phyloP scores from a whole-genome alignment of 2,329 filamentous ascomycete species.

The Seiridium unicorne region DNA sequence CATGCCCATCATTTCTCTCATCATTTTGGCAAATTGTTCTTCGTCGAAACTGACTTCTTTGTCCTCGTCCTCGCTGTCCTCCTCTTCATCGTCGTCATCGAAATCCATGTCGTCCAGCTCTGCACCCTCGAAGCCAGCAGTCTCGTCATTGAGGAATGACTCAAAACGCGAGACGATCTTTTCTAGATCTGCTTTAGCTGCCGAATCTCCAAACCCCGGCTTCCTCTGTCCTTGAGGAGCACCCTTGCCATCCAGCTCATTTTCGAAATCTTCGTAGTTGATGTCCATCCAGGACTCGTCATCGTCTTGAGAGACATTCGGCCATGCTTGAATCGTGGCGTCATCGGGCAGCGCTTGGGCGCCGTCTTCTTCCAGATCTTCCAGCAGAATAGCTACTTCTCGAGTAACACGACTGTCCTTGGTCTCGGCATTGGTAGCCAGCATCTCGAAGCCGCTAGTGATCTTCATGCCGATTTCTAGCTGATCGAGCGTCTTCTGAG shows the following conservation, averaged over 20 bases:
- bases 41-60: conserved; percentile 81
- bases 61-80: conserved; percentile 64
- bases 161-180: conserved; percentile 96
- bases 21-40: conserved; percentile 79
- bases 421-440: conserved; percentile 66
- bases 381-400: conserved; percentile 73
- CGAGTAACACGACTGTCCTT: conserved; percentile 67
- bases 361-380: conserved; percentile 73
- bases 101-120: conserved; percentile 63
- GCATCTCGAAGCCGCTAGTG: conserved; percentile 86
- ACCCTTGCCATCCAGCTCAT: conserved; percentile 63
- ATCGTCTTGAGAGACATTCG: conserved; percentile 61
- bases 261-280: conserved; percentile 83
- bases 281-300: conserved; percentile 92
- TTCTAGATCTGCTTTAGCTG: conserved; percentile 72
- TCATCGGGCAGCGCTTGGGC: conserved; percentile 66
- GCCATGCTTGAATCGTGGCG: conserved; percentile 71
- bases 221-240: conserved; percentile 13
- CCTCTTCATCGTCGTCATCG: conserved; percentile 61
- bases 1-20: conserved; percentile 87
- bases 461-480: conserved; percentile 84
- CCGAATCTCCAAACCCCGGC: conserved; percentile 61
- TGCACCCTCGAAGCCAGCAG: conserved; percentile 76
- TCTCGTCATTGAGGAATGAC: conserved; percentile 82
- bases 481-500: conserved; percentile 32